Base-by-base conservation (phyloP, 2,329 filamentous ascomycete species). In the Chaetomiaceae sp. region DNA sequence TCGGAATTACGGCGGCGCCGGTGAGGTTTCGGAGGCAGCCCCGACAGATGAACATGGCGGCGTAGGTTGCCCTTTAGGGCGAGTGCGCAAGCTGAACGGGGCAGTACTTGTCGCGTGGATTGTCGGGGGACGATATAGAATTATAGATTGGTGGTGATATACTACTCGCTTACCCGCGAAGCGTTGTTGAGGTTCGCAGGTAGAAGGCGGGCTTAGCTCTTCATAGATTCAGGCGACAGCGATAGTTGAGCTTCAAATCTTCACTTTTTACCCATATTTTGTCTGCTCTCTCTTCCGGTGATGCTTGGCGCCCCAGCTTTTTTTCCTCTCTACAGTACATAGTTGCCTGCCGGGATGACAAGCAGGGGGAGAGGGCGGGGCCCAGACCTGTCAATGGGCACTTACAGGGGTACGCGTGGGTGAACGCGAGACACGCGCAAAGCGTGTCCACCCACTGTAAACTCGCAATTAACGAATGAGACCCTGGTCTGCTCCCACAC, bases 41-140 rank as follows among this genome's bases (percentile, higher is more conserved):
- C 57, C 65, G 63, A 53, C 72, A 74, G 47, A 69, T 62, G 51
- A 69, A 70, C 73, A 75, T 75, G 54, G 37, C 53, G 47, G 45
- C 37, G 42, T 10, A 14, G 21, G 33, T 36, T 36, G 9, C 13
- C 33, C 33, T 5, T 36, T 36, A n/a, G 13, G 33, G 33, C 14
- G 14, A 21, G n/a, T 11, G 30, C 20, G 5, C 20, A 21, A 20
- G 36, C 23, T 25, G 36, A 38, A 38, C 5, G 5, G 5, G 36
- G 20, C 20, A 5, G 20, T 25, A 8, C 10, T 5, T 14, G 11
- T 38, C 3, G 10, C 4, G 10, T 23, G 6, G 20, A 18, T 25
- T 38, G 36, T 38, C 11, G 36, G 18, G n/a, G 8, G 37, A 5
- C 20, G 9, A 40, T n/a, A 14, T 7, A 25, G n/a, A n/a, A n/a